Base-by-base conservation (phyloP, 2,329 filamentous ascomycete genomes). In the Apiospora phragmitis region DNA sequence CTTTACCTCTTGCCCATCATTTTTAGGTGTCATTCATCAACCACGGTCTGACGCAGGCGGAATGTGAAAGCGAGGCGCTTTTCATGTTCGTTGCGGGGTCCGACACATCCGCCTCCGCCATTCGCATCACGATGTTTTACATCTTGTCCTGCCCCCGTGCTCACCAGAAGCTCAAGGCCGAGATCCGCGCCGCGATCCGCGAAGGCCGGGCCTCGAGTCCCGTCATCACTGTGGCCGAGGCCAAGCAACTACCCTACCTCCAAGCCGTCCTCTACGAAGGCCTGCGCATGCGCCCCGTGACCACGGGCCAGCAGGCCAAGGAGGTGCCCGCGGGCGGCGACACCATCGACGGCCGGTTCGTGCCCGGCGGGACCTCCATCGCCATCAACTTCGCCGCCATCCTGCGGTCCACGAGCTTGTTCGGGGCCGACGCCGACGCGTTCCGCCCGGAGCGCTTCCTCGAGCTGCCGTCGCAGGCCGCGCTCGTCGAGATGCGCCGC, bases 41-140 rank as follows among this genome's bases (percentile, higher is more conserved):
- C 16, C 75, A 78, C 45, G 79, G 79, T 12, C 68, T 80, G 24
- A 73, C 75, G 0, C 73, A 74, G 41, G 49, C 72, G 49, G 73
- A 80, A 66, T 78, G 76, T 49, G 75, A 76, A 35, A 72, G 74
- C 1, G 79, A 80, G 68, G 72, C 70, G 1, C 71, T 79, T 26
- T 71, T 79, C 49, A 71, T 73, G 70, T 72, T 75, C 32, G 49
- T 73, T 12, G 75, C 74, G 4, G 75, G 86, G 7, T 84, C 84
- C 1, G 86, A 88, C 71, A 87, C 84, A 16, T 86, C 86, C 0
- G 83, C 86, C 0, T 84, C 83, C 0, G 81, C 82, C 2, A 80
- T 88, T 4, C 83, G 86, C 3, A 78, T 82, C 47, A 85, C 83
- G 4, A 68, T 88, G 59, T 80, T 88, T 38, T 83, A 85, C 75